These are phyloP conservation scores for Exophiala alcalophila DNA, from an alignment of 2,329 filamentous ascomycete genomes.

Conservation along the genomic window DNA sequence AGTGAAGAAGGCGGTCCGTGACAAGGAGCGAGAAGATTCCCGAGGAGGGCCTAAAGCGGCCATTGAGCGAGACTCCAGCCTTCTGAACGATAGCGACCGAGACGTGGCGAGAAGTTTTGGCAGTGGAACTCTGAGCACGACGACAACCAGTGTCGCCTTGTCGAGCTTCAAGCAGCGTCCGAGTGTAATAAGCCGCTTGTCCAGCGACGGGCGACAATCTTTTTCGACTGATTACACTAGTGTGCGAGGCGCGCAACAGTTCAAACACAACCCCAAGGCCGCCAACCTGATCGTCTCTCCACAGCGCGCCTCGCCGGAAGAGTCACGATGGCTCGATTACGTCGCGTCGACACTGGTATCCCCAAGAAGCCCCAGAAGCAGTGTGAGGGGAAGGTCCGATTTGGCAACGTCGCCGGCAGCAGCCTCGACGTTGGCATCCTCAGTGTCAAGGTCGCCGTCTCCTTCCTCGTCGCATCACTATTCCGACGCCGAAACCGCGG, in stretches of 20 bases:
- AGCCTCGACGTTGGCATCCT: no score
- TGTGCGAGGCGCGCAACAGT: slow-evolving; percentile 10
- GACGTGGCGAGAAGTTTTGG: slow-evolving; percentile 21
- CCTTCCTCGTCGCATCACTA: neutral
- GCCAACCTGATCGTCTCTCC: slow-evolving; percentile 66
- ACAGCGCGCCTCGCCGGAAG: slow-evolving; percentile 71
- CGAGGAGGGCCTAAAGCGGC: slow-evolving; percentile 16
- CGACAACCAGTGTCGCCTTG: slow-evolving; percentile 6
- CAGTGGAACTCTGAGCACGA: slow-evolving; percentile 14
- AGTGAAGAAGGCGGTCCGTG: slow-evolving; percentile 76
- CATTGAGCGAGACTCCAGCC: slow-evolving; percentile 8
- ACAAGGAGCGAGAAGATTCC: slow-evolving; percentile 44
- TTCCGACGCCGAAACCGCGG: slow-evolving; percentile 14
- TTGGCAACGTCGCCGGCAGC: slow-evolving; percentile 16
- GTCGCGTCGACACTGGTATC: slow-evolving; percentile 35
- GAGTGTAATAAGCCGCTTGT: slow-evolving; percentile 25
- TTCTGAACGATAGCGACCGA: slow-evolving; percentile 5
- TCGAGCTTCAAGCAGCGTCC: slow-evolving; percentile 23
- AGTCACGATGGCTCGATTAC: slow-evolving; percentile 65
- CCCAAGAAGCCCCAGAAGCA: slow-evolving; percentile 31
- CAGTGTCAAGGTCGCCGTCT: no score
- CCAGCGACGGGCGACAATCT: slow-evolving; percentile 25
- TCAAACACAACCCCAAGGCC: slow-evolving; percentile 24
- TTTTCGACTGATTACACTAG: slow-evolving; percentile 25
- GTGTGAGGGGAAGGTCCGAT: slow-evolving; percentile 37